These are phyloP conservation scores for Gelatoporia subvermispora DNA, from an alignment of 768 basidiomycete genomes.

Conservation along the genomic window DNA sequence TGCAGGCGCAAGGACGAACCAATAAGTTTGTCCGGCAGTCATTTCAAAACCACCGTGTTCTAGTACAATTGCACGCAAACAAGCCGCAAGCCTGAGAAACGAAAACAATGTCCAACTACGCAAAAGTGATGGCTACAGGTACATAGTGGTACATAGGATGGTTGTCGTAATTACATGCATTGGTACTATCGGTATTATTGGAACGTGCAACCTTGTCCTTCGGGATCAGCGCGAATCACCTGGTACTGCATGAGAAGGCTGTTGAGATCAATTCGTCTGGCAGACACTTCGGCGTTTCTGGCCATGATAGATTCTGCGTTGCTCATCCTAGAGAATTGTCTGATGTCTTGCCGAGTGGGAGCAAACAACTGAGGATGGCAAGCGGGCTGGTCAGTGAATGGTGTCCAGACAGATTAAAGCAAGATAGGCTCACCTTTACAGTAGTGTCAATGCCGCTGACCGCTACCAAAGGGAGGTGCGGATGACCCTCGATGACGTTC, in stretches of 20 bases:
- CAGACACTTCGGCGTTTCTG: constrained; percentile 41
- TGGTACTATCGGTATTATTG: too few species aligned
- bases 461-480: constrained; percentile 74
- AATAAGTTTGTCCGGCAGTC: background rate
- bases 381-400: background rate
- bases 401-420: background rate
- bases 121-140: too few species aligned
- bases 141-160: too few species aligned
- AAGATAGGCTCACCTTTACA: constrained; percentile 55
- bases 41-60: background rate
- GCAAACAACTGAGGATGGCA: constrained; percentile 54
- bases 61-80: background rate
- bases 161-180: too few species aligned
- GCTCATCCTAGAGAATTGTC: constrained; percentile 49
- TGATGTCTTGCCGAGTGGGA: constrained; percentile 38
- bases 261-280: constrained; percentile 23
- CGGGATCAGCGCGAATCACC: constrained; percentile 7
- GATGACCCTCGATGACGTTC: constrained; percentile 82
- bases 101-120: too few species aligned
- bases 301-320: constrained; percentile 52
- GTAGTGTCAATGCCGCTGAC: constrained; percentile 84
- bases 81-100: background rate
- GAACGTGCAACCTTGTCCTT: too few species aligned
- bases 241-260: constrained; percentile 27
- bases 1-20: too few species aligned